Evolutionary conservation across 257 asterid genomes (phyloP).

Genomic region (Ajuga chamaepitys): DNA sequence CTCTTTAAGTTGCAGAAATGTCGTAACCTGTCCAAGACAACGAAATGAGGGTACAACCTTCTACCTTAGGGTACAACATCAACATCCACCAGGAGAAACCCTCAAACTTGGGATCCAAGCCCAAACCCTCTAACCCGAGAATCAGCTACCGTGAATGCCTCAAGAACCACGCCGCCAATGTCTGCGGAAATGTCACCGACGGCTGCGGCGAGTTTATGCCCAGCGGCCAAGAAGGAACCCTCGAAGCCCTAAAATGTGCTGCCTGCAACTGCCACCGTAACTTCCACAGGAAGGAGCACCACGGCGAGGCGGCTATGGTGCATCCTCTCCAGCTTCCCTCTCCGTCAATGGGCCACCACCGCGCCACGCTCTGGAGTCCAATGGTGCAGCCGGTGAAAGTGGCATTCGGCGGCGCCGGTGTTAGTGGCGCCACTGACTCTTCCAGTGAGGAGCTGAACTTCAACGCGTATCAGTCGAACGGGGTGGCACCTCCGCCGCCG

Average conservation of each 20-base stretch:
- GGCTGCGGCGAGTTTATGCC: conserved; percentile 98
- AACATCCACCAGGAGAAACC: conserved; percentile 26
- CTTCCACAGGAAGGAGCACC: conserved; percentile 63
- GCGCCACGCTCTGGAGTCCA: conserved; percentile 34
- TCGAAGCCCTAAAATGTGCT: conserved; percentile 82
- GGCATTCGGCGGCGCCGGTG: conserved; percentile 33
- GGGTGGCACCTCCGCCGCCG: conserved; percentile 47
- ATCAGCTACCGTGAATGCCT: conserved; percentile 62
- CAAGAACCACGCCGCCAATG: conserved; percentile 78
- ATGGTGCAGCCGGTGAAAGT: conserved; percentile 61
- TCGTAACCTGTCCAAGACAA: conserved; percentile 42
- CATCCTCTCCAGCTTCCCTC: conserved; percentile 59
- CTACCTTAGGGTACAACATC: conserved; percentile 22
- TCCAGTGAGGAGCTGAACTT: conserved; percentile 76
- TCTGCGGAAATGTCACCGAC: conserved; percentile 78
- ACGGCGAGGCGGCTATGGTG: conserved; percentile 13
- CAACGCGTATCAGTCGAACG: conserved; percentile 33
- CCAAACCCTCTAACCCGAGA: conserved; percentile 21
- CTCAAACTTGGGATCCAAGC: conserved; percentile 32
- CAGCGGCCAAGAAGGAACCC: conserved; percentile 68
- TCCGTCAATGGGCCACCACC: conserved; percentile 37
- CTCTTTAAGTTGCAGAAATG: conserved; percentile 14
- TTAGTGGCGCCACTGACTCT: conserved; percentile 55
- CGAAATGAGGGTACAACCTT: conserved; percentile 28
- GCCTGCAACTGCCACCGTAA: conserved; percentile 84